phyloP scores from a whole-genome alignment of 163 green algal genomes.

The Chloromonas sp. region DNA sequence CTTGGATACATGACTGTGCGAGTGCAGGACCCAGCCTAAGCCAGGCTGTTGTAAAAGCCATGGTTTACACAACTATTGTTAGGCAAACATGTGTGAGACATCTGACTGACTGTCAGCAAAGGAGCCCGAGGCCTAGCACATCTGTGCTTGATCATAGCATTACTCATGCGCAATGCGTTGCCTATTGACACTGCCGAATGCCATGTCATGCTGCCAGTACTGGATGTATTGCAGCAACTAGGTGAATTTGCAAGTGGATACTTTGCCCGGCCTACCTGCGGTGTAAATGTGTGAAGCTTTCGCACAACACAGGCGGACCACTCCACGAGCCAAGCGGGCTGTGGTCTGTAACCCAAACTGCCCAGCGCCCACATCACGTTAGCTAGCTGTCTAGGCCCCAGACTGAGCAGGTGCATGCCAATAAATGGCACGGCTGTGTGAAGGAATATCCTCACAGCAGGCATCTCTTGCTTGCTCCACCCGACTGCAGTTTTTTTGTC shows the following conservation, averaged over 20 bases:
- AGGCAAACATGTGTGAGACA: too few relatives aligned
- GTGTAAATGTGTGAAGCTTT: background rate
- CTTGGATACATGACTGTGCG: background rate
- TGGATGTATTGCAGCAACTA: too few relatives aligned
- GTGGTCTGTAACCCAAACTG: background rate
- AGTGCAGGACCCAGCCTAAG: background rate
- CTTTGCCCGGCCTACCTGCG: background rate
- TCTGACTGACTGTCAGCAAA: too few relatives aligned
- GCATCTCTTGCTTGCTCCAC: background rate
- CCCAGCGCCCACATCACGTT: background rate
- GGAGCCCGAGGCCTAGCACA: too few relatives aligned
- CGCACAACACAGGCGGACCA: background rate
- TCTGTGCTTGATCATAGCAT: too few relatives aligned
- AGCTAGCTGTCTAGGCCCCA: background rate
- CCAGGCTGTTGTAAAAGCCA: background rate
- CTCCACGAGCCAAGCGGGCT: background rate
- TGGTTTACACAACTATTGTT: too few relatives aligned
- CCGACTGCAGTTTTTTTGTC: background rate
- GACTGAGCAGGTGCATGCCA: conserved; percentile 3
- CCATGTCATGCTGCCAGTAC: too few relatives aligned
- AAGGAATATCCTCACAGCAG: background rate
- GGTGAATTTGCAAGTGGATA: background rate
- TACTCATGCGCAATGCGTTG: too few relatives aligned
- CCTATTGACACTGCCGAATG: too few relatives aligned
- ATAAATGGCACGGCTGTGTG: background rate